A percentile compares a stretch with the other conserved stretches of the same genome.
Conservation (phyloP, 805 yeast genomes). For the Myxozyma sirexii region DNA sequence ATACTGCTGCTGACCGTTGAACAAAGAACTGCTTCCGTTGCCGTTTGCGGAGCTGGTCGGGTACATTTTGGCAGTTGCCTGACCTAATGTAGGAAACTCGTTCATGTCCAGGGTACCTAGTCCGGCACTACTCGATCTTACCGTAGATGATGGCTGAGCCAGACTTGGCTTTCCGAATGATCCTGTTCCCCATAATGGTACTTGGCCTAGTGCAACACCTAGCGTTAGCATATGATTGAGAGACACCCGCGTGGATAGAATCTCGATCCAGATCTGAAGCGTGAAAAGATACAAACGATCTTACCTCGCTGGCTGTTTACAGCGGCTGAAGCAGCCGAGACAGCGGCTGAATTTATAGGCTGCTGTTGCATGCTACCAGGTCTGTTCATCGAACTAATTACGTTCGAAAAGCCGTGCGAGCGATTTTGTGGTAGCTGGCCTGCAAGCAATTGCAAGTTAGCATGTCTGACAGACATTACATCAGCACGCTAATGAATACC, state of each 20-base stretch:
- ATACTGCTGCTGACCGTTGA: conserved; percentile 2
- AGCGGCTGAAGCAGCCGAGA: conserved; percentile 5
- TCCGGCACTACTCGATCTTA: conserved; percentile 1
- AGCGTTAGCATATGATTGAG: too few species aligned
- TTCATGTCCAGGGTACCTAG: conserved; percentile 19
- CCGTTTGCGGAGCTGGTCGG: conserved; percentile 10
- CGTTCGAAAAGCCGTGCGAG: conserved; percentile 27
- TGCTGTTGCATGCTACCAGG: conserved; percentile 14
- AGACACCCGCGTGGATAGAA: too few species aligned
- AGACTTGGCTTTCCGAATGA: conserved; percentile 17
- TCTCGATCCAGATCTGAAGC: too few species aligned
- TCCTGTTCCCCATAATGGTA: conserved; percentile 30
- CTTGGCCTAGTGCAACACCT: too few species aligned
- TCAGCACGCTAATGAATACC: conserved; percentile 7
- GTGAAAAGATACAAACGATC: not conserved
- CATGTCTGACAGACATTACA: too few species aligned
- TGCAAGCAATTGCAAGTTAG: not conserved
- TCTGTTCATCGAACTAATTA: conserved; percentile 25
- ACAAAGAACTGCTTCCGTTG: not conserved
- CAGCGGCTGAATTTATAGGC: conserved; percentile 6
- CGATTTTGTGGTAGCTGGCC: conserved; percentile 30
- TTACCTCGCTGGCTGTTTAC: conserved; percentile 12
- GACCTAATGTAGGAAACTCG: conserved; percentile 28
- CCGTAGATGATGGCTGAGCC: conserved; percentile 6
- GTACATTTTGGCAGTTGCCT: conserved; percentile 15